Evolutionary conservation across 768 basidiomycete species (phyloP), one percentile per base, ranked within the genome.

Genomic region (Boletus reticuloceps): DNA sequence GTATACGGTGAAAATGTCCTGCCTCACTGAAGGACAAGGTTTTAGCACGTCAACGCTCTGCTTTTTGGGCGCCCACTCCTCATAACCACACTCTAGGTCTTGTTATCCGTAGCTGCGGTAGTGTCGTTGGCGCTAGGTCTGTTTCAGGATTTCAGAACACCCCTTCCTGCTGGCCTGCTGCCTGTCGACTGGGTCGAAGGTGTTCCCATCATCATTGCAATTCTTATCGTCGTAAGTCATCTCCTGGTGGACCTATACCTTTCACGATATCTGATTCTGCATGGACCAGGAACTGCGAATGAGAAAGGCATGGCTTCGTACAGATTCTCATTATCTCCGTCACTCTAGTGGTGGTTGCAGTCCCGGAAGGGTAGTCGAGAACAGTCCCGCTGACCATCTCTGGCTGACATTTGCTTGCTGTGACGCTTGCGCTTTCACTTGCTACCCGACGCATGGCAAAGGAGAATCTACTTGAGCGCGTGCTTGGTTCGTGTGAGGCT

Each of bases 381-480:
- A n/a, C 36, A 1, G 39, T 39, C 38, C 39, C 42, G n/a, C 11
- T 40, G 8, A 37, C 14, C 37, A 41, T 47, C 25, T 22, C 16
- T 3, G 6, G 31, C 55, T 55, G 39, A 47, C 44, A 16, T 38
- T 11, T 36, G 29, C 79, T 99, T 51, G 96, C 96, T 40, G 96
- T 98, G 47, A 98, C 96, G 0, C 83, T 99, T 44, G 96, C 97
- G 0, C 78, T 99, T 32, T 92, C 97, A 1, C 98, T 98, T 66
- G 97, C 96, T 0, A 99, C 97, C 45, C 94, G 91, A 64, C 88
- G 96, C n/a, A 98, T 98, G 97, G 91, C 95, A 10, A 82, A 87
- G 65, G 90, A 94, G 72, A 97, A 97, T 50, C 79, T 98, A 0
- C 84, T 99, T 41, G 97, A 98, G 29, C 94, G 96, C 51, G 91